phyloP scores from a whole-genome alignment of 225 moss, liverwort and hornwort genomes.

The Asterella californica region DNA sequence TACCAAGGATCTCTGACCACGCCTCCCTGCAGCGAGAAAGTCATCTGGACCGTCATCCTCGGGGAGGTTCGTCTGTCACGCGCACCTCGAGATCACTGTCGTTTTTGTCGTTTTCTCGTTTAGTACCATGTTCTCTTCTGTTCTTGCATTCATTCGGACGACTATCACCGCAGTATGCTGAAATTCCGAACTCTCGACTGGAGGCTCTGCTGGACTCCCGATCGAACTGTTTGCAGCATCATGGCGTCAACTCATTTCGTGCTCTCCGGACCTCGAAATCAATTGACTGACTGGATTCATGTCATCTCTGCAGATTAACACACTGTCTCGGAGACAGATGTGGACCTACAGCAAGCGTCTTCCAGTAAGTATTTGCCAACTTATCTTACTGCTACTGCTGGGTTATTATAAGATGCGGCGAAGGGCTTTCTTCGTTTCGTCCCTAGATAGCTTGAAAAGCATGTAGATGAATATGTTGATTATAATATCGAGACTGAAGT shows the following conservation, averaged over 20 bases:
- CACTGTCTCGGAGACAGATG: conserved; percentile 13
- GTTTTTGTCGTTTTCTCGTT: not conserved
- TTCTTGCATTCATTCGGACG: not conserved
- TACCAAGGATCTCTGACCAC: conserved; percentile 80
- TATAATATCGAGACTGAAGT: not conserved
- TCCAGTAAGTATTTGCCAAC: conserved; percentile 13
- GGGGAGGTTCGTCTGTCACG: conserved; percentile 14
- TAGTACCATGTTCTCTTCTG: not conserved
- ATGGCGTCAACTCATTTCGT: too few relatives aligned
- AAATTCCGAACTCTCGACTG: not conserved
- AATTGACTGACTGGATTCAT: not conserved
- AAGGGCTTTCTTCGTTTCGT: not conserved
- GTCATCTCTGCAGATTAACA: conserved; percentile 5
- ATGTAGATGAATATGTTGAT: not conserved
- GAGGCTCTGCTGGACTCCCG: not conserved
- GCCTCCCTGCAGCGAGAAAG: conserved; percentile 72
- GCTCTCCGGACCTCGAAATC: not conserved
- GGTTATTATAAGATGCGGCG: not conserved
- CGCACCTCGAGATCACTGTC: not conserved
- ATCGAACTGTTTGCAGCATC: not conserved
- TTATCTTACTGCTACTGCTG: too few relatives aligned
- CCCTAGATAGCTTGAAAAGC: too few relatives aligned
- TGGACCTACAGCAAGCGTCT: conserved; percentile 8
- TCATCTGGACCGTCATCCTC: conserved; percentile 64
- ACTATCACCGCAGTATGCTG: not conserved